Percentiles rank a stretch among this genome's conserved stretches.
Conservation (phyloP, 1,284 basidiomycete genomes). For the Cutaneotrichosporon sp. region DNA sequence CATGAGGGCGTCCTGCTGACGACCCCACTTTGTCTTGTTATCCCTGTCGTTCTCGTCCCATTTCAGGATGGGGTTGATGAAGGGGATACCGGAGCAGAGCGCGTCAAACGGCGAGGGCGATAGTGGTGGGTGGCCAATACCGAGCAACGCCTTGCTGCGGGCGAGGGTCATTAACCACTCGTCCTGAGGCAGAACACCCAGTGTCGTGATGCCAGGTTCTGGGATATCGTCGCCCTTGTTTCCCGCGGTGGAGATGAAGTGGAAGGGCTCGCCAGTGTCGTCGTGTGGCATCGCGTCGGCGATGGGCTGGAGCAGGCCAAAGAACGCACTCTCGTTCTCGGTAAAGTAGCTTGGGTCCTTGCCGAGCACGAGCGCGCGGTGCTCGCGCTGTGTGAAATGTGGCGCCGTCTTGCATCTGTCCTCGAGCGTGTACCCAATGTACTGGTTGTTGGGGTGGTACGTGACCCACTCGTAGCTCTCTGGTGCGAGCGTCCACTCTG, state of each 20-base stretch:
- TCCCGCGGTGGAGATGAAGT: constrained; percentile 1
- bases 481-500: constrained; percentile 26
- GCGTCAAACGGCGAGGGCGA: constrained; percentile 42
- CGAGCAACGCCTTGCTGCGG: constrained; percentile 10
- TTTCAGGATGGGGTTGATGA: constrained; percentile 48
- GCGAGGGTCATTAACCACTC: constrained; percentile 10
- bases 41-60: constrained; percentile 43
- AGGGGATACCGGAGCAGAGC: constrained; percentile 49
- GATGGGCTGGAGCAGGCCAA: not conserved
- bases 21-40: constrained; percentile 40
- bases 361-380: constrained; percentile 41
- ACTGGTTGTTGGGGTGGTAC: not conserved
- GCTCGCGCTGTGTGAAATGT: constrained; percentile 1
- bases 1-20: constrained; percentile 45
- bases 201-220: constrained; percentile 5
- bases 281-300: not conserved
- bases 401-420: constrained; percentile 22
- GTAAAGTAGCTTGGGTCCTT: constrained; percentile 39
- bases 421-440: constrained; percentile 44
- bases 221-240: not conserved
- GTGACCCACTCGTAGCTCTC: constrained; percentile 16
- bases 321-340: not conserved
- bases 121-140: constrained; percentile 9
- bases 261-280: not conserved
- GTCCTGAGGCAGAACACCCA: constrained; percentile 5